Percentiles rank a stretch among this genome's conserved stretches.
Evolutionary conservation across 1,139 yeast genomes (phyloP).

Genomic region (Zygosaccharomyces sapae): DNA sequence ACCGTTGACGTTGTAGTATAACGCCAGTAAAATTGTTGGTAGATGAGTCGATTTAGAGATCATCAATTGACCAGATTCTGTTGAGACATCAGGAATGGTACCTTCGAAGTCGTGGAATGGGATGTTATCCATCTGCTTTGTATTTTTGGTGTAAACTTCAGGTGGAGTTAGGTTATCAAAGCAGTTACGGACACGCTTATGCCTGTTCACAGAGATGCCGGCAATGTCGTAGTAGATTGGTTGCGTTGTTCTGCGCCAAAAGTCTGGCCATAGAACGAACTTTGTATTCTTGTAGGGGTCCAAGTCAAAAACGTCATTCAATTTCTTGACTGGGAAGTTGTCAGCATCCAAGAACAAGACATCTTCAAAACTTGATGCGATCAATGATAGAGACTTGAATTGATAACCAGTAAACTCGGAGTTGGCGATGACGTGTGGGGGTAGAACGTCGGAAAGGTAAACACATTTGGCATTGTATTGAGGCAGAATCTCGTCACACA

Average conservation of each 20-base stretch:
- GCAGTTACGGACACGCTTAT: conserved; percentile 43
- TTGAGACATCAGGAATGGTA: conserved; percentile 73
- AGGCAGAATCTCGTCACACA: conserved; percentile 65
- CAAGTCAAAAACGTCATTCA: conserved; percentile 51
- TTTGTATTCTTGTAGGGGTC: conserved; percentile 55
- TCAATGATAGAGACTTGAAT: conserved; percentile 69
- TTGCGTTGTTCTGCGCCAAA: conserved; percentile 70
- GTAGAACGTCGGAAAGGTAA: conserved; percentile 54
- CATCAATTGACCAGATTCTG: conserved; percentile 80
- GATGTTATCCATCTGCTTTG: conserved; percentile 35
- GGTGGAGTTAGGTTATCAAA: conserved; percentile 39
- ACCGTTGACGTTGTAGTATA: conserved; percentile 77
- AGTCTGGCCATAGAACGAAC: conserved; percentile 77
- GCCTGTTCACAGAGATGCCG: conserved; percentile 42
- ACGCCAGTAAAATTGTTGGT: conserved; percentile 58
- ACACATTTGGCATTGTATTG: conserved; percentile 67
- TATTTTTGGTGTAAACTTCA: conserved; percentile 34
- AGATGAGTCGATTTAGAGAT: conserved; percentile 63
- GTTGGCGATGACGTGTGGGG: conserved; percentile 41
- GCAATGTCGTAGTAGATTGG: conserved; percentile 68
- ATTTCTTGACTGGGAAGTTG: conserved; percentile 57
- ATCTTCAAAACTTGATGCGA: conserved; percentile 73
- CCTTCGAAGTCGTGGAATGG: conserved; percentile 68
- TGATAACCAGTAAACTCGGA: conserved; percentile 69
- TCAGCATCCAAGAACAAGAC: conserved; percentile 77